A percentile compares a stretch with the other conserved stretches of the same genome.
These are phyloP conservation scores for Hura crepitans DNA, from an alignment of 441 rosid genomes.

Conservation along the genomic window DNA sequence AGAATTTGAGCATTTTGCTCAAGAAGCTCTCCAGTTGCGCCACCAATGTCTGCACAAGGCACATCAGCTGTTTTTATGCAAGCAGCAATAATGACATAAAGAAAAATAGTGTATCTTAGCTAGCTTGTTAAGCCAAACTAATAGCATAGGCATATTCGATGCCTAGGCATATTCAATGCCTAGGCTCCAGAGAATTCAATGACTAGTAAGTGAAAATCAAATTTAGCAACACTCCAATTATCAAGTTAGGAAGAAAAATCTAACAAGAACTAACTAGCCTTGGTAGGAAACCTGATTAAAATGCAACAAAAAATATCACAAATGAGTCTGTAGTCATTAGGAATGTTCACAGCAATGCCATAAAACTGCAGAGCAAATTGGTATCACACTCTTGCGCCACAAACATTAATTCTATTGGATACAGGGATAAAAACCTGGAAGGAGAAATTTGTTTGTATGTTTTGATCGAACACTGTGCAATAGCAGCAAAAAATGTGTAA, in stretches of 20 bases:
- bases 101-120: conserved; percentile 5
- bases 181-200: not conserved
- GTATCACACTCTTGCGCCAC: not conserved
- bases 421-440: not conserved
- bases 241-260: not conserved
- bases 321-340: not conserved
- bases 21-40: conserved; percentile 72
- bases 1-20: conserved; percentile 80
- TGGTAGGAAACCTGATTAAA: not conserved
- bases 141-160: not conserved
- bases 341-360: not conserved
- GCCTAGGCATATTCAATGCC: not conserved
- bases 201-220: not conserved
- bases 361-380: conserved; percentile 1
- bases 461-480: not conserved
- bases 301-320: not conserved
- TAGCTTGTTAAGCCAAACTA: not conserved
- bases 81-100: conserved; percentile 1
- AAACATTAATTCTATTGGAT: not conserved
- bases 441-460: not conserved
- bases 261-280: not conserved
- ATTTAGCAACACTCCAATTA: not conserved
- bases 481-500: not conserved
- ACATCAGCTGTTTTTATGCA: conserved; percentile 16
- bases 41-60: conserved; percentile 64